phyloP scores from a whole-genome alignment of 2,329 filamentous ascomycete genomes.

The Mollisia scopiformis region DNA sequence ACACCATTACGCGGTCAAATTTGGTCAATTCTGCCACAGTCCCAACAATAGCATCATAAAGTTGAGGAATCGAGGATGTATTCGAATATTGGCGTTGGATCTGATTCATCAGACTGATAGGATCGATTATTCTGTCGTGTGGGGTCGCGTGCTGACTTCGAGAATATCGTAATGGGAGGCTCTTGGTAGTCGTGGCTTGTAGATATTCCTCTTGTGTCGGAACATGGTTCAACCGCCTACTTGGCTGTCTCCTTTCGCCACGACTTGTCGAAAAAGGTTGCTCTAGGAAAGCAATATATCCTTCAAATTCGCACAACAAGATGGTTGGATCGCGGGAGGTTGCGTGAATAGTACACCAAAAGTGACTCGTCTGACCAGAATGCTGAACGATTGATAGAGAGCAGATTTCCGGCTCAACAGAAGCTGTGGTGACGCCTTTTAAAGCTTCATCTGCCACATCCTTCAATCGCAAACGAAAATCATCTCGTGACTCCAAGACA shows the following conservation, averaged over 20 bases:
- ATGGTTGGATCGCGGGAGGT: constrained; percentile 15
- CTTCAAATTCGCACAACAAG: constrained; percentile 25
- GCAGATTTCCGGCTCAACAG: constrained; percentile 20
- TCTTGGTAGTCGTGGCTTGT: background rate
- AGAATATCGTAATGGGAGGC: background rate
- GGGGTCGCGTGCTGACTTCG: background rate
- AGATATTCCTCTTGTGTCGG: background rate
- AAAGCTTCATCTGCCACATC: background rate
- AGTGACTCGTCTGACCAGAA: background rate
- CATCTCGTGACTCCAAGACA: background rate
- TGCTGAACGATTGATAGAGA: constrained; percentile 12
- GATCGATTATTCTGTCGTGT: constrained; percentile 7
- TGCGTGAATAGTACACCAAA: constrained; percentile 5
- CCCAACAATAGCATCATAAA: constrained; percentile 20
- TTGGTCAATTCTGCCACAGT: constrained; percentile 20
- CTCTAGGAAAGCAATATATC: background rate
- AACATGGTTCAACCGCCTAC: background rate
- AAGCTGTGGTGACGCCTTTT: background rate
- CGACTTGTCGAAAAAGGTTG: constrained; percentile 3
- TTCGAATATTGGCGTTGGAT: constrained; percentile 16
- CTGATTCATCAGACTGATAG: constrained; percentile 13
- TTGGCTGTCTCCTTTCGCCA: background rate
- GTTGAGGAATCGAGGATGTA: constrained; percentile 8
- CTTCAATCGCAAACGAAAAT: background rate
- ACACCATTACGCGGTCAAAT: constrained; percentile 22